Evolutionary conservation across 371 early-diverging fungal species (phyloP).

Genomic region (Apophysomyces ossiformis): DNA sequence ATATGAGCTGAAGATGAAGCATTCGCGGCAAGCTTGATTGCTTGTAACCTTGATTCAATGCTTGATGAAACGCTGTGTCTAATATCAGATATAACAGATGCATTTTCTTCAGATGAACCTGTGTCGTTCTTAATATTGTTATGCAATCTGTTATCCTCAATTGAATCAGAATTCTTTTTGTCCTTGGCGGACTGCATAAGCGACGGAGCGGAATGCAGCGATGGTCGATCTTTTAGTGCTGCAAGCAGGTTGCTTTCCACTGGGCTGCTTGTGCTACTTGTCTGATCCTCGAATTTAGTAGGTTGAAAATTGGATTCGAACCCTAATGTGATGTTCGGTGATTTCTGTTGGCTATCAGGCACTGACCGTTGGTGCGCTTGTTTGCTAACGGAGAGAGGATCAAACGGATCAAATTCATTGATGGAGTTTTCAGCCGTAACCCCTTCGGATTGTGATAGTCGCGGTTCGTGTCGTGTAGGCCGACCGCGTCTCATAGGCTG

Average conservation of each 20-base stretch:
- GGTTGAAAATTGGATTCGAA: constrained; percentile 32
- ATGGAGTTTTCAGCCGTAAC: background rate
- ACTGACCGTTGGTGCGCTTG: constrained; percentile 1
- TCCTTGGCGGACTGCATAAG: no score
- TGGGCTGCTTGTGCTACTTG: background rate
- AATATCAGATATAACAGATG: background rate
- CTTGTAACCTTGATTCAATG: constrained; percentile 40
- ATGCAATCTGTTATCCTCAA: constrained; percentile 17
- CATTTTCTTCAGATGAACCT: background rate
- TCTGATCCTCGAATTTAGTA: background rate
- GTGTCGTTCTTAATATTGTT: constrained; percentile 19
- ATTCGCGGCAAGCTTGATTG: constrained; percentile 13
- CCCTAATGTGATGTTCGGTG: constrained; percentile 15
- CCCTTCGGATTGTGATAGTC: constrained; percentile 8
- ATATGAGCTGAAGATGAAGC: background rate
- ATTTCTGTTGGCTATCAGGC: constrained; percentile 4
- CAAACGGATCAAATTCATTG: constrained; percentile 15
- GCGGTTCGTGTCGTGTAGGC: constrained; percentile 48
- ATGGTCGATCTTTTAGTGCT: constrained; percentile 1
- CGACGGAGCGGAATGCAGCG: background rate
- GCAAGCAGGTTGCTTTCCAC: background rate
- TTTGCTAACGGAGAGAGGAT: constrained; percentile 10
- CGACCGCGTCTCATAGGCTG: constrained; percentile 80
- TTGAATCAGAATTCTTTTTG: constrained; percentile 10
- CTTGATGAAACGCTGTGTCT: constrained; percentile 31